These are phyloP conservation scores for Globisporangium solare DNA, from an alignment of 352 stramenopile species.

Conservation along the genomic window DNA sequence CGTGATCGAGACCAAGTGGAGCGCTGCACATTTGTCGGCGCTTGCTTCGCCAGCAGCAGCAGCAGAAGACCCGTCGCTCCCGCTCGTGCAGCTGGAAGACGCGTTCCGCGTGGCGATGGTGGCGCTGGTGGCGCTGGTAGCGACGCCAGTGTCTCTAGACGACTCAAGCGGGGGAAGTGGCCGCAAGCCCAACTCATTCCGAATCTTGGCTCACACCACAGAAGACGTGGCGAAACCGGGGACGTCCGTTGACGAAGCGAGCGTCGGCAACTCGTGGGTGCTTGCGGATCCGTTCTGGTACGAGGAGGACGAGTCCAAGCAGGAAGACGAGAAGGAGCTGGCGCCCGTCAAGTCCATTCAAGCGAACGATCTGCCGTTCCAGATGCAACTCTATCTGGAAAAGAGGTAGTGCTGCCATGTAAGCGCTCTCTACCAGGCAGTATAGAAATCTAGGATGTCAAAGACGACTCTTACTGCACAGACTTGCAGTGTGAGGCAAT, in stretches of 20 bases:
- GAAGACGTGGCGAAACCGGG: conserved; percentile 34
- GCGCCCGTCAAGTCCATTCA: conserved; percentile 45
- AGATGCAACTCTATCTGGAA: conserved; percentile 65
- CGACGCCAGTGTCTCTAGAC: conserved; percentile 17
- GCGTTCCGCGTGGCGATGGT: conserved; percentile 58
- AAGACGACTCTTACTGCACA: too few species aligned
- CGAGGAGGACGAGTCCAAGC: conserved; percentile 23
- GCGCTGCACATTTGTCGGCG: neutral
- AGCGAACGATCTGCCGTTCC: conserved; percentile 30
- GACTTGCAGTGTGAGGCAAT: too few species aligned
- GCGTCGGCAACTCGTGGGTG: conserved; percentile 62
- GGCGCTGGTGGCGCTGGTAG: conserved; percentile 52
- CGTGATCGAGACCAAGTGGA: conserved; percentile 50
- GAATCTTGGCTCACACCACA: conserved; percentile 56
- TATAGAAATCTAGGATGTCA: too few species aligned
- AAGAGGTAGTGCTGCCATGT: neutral
- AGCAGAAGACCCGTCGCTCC: conserved; percentile 14
- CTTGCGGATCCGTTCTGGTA: conserved; percentile 54
- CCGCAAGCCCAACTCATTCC: conserved; percentile 40
- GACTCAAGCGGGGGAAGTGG: neutral
- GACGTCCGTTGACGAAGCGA: conserved; percentile 34
- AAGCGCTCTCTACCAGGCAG: too few species aligned
- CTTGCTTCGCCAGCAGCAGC: neutral
- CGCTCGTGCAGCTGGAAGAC: conserved; percentile 53
- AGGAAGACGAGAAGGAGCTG: conserved; percentile 18